Percentiles rank a stretch among this genome's conserved stretches.
Evolutionary conservation across 805 yeast genomes (phyloP).

Genomic region (Candida multigemmis): DNA sequence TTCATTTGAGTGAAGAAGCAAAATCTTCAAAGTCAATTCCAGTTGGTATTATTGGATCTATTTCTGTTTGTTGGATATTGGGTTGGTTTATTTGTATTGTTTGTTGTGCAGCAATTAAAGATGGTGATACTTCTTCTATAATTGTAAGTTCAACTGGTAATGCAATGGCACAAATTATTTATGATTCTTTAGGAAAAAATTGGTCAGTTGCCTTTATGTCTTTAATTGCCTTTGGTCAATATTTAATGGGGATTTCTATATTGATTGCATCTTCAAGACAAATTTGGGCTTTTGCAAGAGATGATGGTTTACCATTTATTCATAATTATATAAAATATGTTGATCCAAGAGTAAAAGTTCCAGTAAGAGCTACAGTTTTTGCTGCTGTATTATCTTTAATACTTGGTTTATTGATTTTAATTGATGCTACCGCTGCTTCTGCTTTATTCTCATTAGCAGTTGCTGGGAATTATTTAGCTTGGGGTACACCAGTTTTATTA

Average conservation of each 20-base stretch:
- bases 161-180: constrained; percentile 58
- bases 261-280: constrained; percentile 62
- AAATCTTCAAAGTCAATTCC: constrained; percentile 59
- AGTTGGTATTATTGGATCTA: constrained; percentile 52
- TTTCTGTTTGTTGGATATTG: constrained; percentile 45
- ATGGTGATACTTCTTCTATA: constrained; percentile 31
- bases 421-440: constrained; percentile 50
- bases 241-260: constrained; percentile 56
- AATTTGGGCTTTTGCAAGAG: constrained; percentile 71
- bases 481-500: constrained; percentile 55
- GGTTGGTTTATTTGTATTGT: constrained; percentile 52
- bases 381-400: constrained; percentile 41
- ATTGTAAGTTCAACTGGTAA: constrained; percentile 41
- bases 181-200: constrained; percentile 51
- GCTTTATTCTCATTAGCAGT: constrained; percentile 62
- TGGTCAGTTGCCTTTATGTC: constrained; percentile 62
- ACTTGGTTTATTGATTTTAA: constrained; percentile 50
- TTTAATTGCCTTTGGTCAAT: constrained; percentile 50
- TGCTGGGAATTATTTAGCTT: constrained; percentile 52
- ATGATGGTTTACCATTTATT: constrained; percentile 63
- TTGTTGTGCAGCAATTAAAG: constrained; percentile 45
- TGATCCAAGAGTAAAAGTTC: constrained; percentile 47
- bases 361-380: constrained; percentile 53
- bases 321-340: constrained; percentile 45
- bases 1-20: constrained; percentile 69